Evolutionary conservation across 257 asterid species (phyloP).

Genomic region (Echium plantagineum): DNA sequence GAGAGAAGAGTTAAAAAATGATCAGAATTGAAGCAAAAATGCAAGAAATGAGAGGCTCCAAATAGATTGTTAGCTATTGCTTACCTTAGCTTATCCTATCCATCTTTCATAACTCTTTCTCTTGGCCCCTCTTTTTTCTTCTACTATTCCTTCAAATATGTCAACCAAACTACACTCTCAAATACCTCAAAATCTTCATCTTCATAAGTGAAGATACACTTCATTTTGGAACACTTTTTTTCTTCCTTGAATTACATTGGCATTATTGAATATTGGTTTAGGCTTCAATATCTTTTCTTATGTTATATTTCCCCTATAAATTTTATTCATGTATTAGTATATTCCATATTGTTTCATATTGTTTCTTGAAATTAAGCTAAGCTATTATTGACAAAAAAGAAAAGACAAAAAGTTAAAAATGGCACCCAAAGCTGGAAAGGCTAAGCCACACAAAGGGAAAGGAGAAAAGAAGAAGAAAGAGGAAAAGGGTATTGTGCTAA

Average conservation of each 20-base stretch:
- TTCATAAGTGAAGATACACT: no score
- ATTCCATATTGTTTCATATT: neutral
- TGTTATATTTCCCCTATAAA: no score
- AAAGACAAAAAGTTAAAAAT: slow-evolving; percentile 16
- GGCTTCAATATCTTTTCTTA: no score
- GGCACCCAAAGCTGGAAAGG: slow-evolving; percentile 75
- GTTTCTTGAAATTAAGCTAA: neutral
- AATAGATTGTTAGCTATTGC: slow-evolving; percentile 10
- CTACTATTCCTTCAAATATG: neutral
- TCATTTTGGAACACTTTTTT: neutral
- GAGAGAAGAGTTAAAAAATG: slow-evolving; percentile 12
- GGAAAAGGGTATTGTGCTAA: slow-evolving; percentile 46
- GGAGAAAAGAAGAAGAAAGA: slow-evolving; percentile 92
- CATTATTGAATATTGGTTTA: neutral
- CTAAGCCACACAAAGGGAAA: slow-evolving; percentile 60
- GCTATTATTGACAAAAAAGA: neutral
- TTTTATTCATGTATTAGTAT: neutral
- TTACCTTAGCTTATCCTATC: slow-evolving; percentile 68
- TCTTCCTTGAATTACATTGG: neutral
- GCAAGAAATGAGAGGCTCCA: slow-evolving; percentile 49
- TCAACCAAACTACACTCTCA: neutral
- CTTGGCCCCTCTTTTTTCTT: slow-evolving; percentile 9
- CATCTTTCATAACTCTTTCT: slow-evolving; percentile 11
- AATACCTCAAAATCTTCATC: neutral
- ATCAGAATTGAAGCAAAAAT: slow-evolving; percentile 6